These are phyloP conservation scores for Cyanodermella asteris DNA, from an alignment of 2,329 filamentous ascomycete genomes.

Conservation along the genomic window DNA sequence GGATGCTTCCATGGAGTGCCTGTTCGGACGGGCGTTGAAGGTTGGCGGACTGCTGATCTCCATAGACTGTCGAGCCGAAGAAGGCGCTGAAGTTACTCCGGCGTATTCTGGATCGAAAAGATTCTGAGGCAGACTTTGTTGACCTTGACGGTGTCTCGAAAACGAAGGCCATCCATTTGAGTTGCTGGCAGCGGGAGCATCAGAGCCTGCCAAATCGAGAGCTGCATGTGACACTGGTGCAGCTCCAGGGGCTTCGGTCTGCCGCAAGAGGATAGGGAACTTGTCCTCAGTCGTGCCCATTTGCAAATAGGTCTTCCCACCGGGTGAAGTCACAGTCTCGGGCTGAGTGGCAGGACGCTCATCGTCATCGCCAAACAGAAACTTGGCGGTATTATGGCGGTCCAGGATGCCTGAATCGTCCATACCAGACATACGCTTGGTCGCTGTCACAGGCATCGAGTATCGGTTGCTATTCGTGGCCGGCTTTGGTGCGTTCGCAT, in stretches of 20 bases:
- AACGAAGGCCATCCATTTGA: slow-evolving; percentile 38
- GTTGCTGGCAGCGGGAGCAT: slow-evolving; percentile 41
- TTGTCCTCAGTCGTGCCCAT: slow-evolving; percentile 58
- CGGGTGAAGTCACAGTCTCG: slow-evolving; percentile 34
- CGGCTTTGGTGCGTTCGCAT: no score
- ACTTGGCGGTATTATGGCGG: slow-evolving; percentile 70
- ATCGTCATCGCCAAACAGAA: slow-evolving; percentile 68
- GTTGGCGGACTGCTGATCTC: slow-evolving; percentile 25
- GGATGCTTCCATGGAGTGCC: slow-evolving; percentile 22
- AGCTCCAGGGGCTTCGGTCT: slow-evolving; percentile 30
- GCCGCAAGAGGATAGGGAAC: slow-evolving; percentile 46
- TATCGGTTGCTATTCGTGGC: no score
- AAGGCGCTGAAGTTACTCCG: no score
- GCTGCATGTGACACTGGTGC: slow-evolving; percentile 61
- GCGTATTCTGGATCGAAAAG: slow-evolving; percentile 20
- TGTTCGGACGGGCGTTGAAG: slow-evolving; percentile 14
- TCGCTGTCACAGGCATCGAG: slow-evolving; percentile 65
- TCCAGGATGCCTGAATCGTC: no score
- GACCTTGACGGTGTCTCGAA: slow-evolving; percentile 44
- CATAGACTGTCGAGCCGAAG: no score
- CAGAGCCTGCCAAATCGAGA: slow-evolving; percentile 54
- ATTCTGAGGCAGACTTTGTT: slow-evolving; percentile 37
- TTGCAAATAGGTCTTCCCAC: slow-evolving; percentile 47
- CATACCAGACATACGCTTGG: slow-evolving; percentile 51
- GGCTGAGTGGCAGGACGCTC: slow-evolving; percentile 40